Percentiles rank a stretch among this genome's conserved stretches.
Conservation (phyloP, 2,329 filamentous ascomycete genomes). For the Ophioceras dolichostomum region DNA sequence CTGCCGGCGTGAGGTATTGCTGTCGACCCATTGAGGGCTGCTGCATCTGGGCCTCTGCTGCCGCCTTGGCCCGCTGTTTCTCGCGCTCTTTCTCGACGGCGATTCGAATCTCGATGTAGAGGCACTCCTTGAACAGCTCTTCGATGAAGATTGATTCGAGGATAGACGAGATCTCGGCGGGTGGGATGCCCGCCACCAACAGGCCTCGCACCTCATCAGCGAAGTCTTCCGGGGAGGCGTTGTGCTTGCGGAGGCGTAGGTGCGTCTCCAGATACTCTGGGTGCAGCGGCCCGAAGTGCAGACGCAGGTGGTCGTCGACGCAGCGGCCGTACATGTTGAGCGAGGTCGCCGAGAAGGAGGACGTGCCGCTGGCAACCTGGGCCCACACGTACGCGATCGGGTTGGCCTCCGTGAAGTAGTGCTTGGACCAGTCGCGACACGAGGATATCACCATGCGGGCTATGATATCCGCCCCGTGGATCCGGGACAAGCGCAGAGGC, state of each 20-base stretch:
- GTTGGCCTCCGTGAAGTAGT: background rate
- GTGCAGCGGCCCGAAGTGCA: background rate
- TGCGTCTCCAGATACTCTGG: background rate
- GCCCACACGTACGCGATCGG: background rate
- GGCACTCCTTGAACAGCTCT: slow-evolving; percentile 3
- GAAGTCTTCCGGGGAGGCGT: background rate
- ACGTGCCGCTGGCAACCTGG: background rate
- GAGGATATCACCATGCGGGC: background rate
- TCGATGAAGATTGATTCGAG: slow-evolving; percentile 1
- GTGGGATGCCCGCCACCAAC: background rate
- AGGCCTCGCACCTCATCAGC: slow-evolving; percentile 1
- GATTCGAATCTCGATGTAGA: background rate
- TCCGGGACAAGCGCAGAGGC: slow-evolving; percentile 1
- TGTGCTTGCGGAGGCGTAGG: slow-evolving; percentile 2
- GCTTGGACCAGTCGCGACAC: background rate
- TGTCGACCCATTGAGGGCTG: too few relatives aligned
- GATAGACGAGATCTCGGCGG: background rate
- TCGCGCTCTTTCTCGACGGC: background rate
- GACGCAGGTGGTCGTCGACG: slow-evolving; percentile 1
- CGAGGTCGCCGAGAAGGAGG: background rate
- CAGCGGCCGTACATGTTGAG: background rate
- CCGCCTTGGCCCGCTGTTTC: background rate
- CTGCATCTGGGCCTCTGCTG: background rate
- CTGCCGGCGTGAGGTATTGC: background rate
- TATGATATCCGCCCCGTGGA: background rate